Conservation (phyloP, 345 rosid species). For the Cardamine chenopodiifolia region DNA sequence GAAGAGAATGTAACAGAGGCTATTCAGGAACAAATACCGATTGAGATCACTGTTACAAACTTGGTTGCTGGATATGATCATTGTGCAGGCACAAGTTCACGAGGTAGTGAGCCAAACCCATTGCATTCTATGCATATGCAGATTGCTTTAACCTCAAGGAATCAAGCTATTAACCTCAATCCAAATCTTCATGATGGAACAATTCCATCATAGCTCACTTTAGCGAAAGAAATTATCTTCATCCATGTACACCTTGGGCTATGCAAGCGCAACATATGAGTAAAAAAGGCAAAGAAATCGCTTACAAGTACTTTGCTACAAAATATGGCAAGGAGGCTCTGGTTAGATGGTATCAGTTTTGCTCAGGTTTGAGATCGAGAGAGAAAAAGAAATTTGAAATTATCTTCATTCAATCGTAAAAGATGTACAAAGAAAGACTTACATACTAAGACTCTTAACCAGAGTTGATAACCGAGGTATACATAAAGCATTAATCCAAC, state of each 20-base stretch:
- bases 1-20: constrained; percentile 37
- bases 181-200: constrained; percentile 38
- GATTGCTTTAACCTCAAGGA: constrained; percentile 26
- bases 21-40: constrained; percentile 33
- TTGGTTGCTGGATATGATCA: constrained; percentile 46
- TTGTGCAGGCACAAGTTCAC: constrained; percentile 29
- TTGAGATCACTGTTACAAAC: constrained; percentile 38
- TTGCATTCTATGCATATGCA: constrained; percentile 23
- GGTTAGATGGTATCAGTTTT: constrained; percentile 46
- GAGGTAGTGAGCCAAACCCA: constrained; percentile 16
- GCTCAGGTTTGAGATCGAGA: too few species aligned
- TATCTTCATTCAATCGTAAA: too few species aligned
- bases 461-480: too few species aligned
- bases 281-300: constrained; percentile 71
- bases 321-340: constrained; percentile 41
- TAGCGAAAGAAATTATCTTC: constrained; percentile 56
- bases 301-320: constrained; percentile 57
- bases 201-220: constrained; percentile 41
- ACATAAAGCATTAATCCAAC: too few species aligned
- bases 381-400: too few species aligned
- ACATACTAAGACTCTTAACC: too few species aligned
- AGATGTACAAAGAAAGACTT: too few species aligned
- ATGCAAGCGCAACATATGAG: constrained; percentile 60
- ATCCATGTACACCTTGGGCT: constrained; percentile 50
- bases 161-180: constrained; percentile 37